Evolutionary conservation across 768 basidiomycete species (phyloP), one percentile per base, ranked within the genome.

Genomic region (Kwoniella heveanensis): DNA sequence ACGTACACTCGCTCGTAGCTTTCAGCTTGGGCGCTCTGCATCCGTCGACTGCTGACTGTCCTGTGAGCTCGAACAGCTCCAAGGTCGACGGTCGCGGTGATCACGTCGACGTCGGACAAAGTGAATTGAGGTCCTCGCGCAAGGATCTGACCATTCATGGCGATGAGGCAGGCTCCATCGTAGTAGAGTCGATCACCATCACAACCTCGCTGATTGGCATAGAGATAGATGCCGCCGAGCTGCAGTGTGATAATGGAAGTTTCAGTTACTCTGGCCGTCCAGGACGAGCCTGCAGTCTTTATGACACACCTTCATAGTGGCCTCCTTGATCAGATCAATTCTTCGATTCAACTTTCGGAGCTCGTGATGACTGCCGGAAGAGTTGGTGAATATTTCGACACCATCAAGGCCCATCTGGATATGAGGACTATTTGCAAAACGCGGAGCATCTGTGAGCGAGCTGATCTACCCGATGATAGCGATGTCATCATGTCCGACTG

Each of bases 371-470:
- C 92, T 95, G 4, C 93, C 96, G 67, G 91, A 94, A 0, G 96
- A 98, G 81, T 99, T 99, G 9, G 95, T 97, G 77, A 98, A 97
- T 54, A 99, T 96, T 80, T 99, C 96, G 8, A 97, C 95, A 5
- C 96, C 96, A 73, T 99, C 95, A 9, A 99, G 85, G 7, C 95
- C 96, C 96, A 98, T 98, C 13, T 88, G 81, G 60, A 97, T 95
- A 77, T 99, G 96, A 4, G 96, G 96, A 65, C 96, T 99, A 66
- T 9, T 1, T 19, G 15, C 5, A 17, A 44, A 9, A 44, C 24
- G 25, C 36, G 1, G 24, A n/a, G n/a, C n/a, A n/a, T n/a, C n/a
- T n/a, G 21, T 8, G 4, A 8, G 25, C n/a, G 54, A 24, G 3
- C 5, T 32, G 32, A 32, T 13, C 32, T 5, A 32, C 2, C n/a